Percentiles rank a stretch among this genome's conserved stretches.
phyloP scores from a whole-genome alignment of 2,329 filamentous ascomycete genomes.

The Thelonectria rubi region DNA sequence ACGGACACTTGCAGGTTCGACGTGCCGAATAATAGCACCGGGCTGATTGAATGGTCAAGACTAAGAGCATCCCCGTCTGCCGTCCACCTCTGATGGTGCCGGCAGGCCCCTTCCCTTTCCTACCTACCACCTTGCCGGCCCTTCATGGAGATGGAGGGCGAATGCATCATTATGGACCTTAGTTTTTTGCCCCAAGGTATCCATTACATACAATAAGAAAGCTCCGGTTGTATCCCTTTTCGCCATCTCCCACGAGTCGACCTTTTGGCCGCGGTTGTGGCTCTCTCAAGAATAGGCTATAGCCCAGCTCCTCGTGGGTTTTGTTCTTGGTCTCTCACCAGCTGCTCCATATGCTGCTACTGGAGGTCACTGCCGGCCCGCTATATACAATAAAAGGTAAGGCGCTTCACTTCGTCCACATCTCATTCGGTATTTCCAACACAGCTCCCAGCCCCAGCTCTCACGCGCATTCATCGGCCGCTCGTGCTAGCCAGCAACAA shows the following conservation, averaged over 20 bases:
- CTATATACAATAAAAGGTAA: slow-evolving; percentile 21
- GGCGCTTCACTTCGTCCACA: slow-evolving; percentile 13
- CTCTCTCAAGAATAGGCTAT: slow-evolving; percentile 29
- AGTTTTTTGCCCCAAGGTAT: slow-evolving; percentile 34
- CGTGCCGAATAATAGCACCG: neutral
- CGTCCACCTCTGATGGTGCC: slow-evolving; percentile 30
- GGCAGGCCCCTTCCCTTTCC: slow-evolving; percentile 30
- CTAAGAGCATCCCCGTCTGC: slow-evolving; percentile 12
- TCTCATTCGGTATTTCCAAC: slow-evolving; percentile 12
- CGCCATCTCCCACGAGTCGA: slow-evolving; percentile 29
- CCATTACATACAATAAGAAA: slow-evolving; percentile 35
- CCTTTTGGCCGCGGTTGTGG: slow-evolving; percentile 29
- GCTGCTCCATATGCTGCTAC: slow-evolving; percentile 8
- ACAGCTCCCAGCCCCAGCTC: slow-evolving; percentile 11
- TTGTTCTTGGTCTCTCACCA: slow-evolving; percentile 26
- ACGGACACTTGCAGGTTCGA: slow-evolving; percentile 3
- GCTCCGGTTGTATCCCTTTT: slow-evolving; percentile 32
- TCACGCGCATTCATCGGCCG: slow-evolving; percentile 7
- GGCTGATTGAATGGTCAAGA: slow-evolving; percentile 4
- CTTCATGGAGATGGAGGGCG: slow-evolving; percentile 28
- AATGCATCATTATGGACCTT: slow-evolving; percentile 25
- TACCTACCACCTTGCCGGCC: slow-evolving; percentile 26
- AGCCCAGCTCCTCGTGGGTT: slow-evolving; percentile 27
- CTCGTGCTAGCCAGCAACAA: slow-evolving; percentile 11
- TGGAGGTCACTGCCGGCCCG: slow-evolving; percentile 10